A percentile compares a stretch with the other conserved stretches of the same genome.
Evolutionary conservation across 257 asterid genomes (phyloP).

Genomic region (Cynanchum wilfordii): DNA sequence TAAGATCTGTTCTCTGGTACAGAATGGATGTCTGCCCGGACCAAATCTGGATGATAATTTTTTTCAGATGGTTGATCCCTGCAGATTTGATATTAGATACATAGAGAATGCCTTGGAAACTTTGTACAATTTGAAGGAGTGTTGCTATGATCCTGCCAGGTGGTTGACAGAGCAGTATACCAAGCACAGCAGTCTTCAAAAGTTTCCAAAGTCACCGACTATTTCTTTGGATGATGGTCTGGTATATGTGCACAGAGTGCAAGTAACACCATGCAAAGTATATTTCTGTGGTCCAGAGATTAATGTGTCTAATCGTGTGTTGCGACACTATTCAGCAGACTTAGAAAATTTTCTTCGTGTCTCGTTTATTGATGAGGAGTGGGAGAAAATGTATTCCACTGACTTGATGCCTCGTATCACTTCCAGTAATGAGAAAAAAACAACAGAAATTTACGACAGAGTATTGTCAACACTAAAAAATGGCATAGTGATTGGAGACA

Average conservation of each 20-base stretch:
- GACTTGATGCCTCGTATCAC: conserved; percentile 45
- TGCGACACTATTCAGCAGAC: conserved; percentile 46
- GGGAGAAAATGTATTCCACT: conserved; percentile 60
- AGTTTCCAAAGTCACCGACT: conserved; percentile 52
- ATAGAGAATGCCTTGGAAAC: conserved; percentile 72
- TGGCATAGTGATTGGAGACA: conserved; percentile 73
- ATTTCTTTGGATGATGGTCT: conserved; percentile 61
- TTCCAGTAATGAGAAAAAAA: conserved; percentile 26
- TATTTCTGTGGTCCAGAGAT: conserved; percentile 83
- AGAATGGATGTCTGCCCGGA: conserved; percentile 78
- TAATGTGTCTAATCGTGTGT: conserved; percentile 72
- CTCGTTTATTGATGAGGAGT: conserved; percentile 87
- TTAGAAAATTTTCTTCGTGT: conserved; percentile 79
- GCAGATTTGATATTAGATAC: conserved; percentile 16
- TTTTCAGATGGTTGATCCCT: conserved; percentile 51
- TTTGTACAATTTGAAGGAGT: conserved; percentile 50
- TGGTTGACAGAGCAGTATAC: conserved; percentile 60
- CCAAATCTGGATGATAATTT: conserved; percentile 46
- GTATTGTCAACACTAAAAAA: conserved; percentile 49
- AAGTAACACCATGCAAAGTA: conserved; percentile 76
- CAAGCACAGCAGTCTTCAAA: conserved; percentile 29
- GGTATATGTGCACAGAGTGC: conserved; percentile 75
- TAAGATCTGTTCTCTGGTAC: conserved; percentile 63
- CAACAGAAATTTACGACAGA: conserved; percentile 62
- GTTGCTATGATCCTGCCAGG: conserved; percentile 71